These are phyloP conservation scores for Lichtheimia hyalospora DNA, from an alignment of 371 early-diverging fungal species.

Conservation along the genomic window DNA sequence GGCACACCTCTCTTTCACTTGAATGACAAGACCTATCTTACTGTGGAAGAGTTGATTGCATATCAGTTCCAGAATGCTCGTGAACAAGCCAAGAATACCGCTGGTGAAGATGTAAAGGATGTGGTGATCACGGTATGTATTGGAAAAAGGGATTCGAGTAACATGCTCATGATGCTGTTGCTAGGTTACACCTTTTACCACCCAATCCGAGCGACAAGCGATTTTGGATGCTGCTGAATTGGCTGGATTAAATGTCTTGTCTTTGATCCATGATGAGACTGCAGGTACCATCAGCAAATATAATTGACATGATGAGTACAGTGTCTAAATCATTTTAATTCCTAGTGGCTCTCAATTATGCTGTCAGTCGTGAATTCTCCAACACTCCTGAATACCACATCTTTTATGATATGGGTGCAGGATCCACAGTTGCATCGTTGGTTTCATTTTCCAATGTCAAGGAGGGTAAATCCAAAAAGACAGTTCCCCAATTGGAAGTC, in stretches of 20 bases:
- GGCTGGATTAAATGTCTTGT: conserved; percentile 82
- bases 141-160: background rate
- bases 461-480: conserved; percentile 60
- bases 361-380: conserved; percentile 72
- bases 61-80: conserved; percentile 91
- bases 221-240: conserved; percentile 92
- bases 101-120: conserved; percentile 78
- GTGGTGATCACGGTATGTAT: conserved; percentile 84
- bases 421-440: conserved; percentile 87
- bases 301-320: too few relatives aligned
- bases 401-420: conserved; percentile 97
- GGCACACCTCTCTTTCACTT: conserved; percentile 66
- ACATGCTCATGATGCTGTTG: background rate
- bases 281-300: conserved; percentile 61
- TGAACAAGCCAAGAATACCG: conserved; percentile 77
- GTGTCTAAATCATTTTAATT: background rate
- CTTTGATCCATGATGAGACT: conserved; percentile 90
- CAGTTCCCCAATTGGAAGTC: conserved; percentile 74
- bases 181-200: conserved; percentile 89
- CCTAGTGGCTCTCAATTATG: conserved; percentile 91
- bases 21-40: conserved; percentile 51
- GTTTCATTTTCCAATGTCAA: conserved; percentile 75
- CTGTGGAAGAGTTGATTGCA: conserved; percentile 90
- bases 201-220: conserved; percentile 89
- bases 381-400: conserved; percentile 79